A percentile compares a stretch with the other conserved stretches of the same genome.
phyloP scores from a whole-genome alignment of 2,329 filamentous ascomycete genomes.

The Sporothrix brunneoviolacea region DNA sequence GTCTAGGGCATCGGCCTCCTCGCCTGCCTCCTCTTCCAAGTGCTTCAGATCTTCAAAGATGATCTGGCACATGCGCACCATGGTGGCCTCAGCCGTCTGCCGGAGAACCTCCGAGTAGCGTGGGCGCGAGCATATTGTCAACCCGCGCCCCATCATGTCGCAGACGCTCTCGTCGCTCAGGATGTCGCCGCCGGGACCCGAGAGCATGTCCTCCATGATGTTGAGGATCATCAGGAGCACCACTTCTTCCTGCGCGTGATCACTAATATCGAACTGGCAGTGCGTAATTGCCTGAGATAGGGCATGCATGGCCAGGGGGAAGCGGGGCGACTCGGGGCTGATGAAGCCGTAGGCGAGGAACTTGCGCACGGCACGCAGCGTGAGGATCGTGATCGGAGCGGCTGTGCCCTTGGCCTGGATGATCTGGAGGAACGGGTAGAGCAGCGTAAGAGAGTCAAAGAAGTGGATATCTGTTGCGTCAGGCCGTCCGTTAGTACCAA shows the following conservation, averaged over 20 bases:
- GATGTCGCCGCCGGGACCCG: slow-evolving; percentile 82
- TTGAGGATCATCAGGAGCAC: slow-evolving; percentile 91
- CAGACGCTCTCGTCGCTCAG: slow-evolving; percentile 98
- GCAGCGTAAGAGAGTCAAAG: slow-evolving; percentile 82
- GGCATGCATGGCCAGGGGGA: slow-evolving; percentile 87
- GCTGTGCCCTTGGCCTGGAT: slow-evolving; percentile 95
- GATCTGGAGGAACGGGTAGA: slow-evolving; percentile 93
- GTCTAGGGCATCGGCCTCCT: slow-evolving; percentile 59
- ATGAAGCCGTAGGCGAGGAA: slow-evolving; percentile 95
- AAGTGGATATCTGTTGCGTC: slow-evolving; percentile 62
- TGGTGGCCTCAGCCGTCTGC: slow-evolving; percentile 87
- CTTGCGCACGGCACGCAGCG: slow-evolving; percentile 88
- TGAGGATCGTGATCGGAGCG: slow-evolving; percentile 90
- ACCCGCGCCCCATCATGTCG: slow-evolving; percentile 97
- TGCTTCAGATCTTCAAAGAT: slow-evolving; percentile 92
- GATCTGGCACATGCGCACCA: slow-evolving; percentile 98
- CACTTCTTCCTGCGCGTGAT: slow-evolving; percentile 90
- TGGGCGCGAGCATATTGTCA: slow-evolving; percentile 95
- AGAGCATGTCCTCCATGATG: slow-evolving; percentile 98
- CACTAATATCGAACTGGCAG: slow-evolving; percentile 94
- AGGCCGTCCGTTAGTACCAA: no score
- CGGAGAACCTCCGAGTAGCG: slow-evolving; percentile 85
- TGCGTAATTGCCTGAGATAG: slow-evolving; percentile 93
- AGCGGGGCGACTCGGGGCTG: slow-evolving; percentile 73
- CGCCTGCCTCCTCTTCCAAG: slow-evolving; percentile 67